Base-by-base conservation (phyloP, 2,329 filamentous ascomycete species). In the Diplodia mutila region DNA sequence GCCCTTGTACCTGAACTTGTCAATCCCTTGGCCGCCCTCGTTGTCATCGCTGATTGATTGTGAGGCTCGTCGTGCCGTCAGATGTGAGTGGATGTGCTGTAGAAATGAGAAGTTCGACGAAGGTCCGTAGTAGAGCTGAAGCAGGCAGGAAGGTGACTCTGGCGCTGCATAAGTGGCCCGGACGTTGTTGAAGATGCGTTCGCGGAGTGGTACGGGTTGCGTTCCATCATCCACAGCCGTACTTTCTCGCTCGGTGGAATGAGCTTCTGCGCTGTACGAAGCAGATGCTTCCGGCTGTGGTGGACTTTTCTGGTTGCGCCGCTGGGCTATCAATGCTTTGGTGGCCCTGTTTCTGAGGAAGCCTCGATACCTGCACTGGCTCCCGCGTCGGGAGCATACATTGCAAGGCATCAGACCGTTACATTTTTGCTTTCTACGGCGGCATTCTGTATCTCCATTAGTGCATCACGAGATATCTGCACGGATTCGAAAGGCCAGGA, bases 41-140 rank as follows among this genome's bases (percentile, higher is more conserved):
- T 67, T 12, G 32, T 14, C 65, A 16, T 67, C 55, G 23, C 21
- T 49, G 18, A 23, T 12, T 1, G 32, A 23, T 14, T 46, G 61
- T 9, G 61, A 42, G 16, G 57, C 39, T 23, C 16, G 29, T 27
- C 42, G 34, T 16, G 42, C 7, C 9, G n/a, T 25, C 14, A 67
- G 16, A 27, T 61, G 65, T n/a, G 54, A 37, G 49, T 67, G 54
- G n/a, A 67, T 39, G 29, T 67, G 65, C n/a, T 61, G 53, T 4
- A 67, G 42, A 16, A 67, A 67, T 2, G 65, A 61, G 42, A 67
- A 67, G 12, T 67, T 61, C 4, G 65, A 67, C 0, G 65, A 67
- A 2, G 65, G 25, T 2, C 65, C 65, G 54, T 61, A 67, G 54
- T 67, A 67, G 1, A 67, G 54, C 6, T 67, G 54, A 5, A 67